Conservation (phyloP, 176 grass and related monocot species). For the Cymbopogon citratus region DNA sequence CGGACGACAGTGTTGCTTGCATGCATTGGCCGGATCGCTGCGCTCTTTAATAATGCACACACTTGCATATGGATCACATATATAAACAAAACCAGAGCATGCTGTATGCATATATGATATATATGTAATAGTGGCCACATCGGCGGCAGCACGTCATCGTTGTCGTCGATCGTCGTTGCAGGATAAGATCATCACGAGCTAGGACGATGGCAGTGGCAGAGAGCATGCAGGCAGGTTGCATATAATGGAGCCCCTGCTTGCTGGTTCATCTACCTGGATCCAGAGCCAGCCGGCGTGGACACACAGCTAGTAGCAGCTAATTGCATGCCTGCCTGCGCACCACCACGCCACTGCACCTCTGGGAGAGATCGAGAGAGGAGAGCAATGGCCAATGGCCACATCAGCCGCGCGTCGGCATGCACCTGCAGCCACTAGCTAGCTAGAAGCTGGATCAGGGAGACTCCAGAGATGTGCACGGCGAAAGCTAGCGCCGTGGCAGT, state of each 20-base stretch:
- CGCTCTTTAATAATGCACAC: not conserved
- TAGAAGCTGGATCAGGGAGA: not conserved
- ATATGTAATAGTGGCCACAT: slow-evolving; percentile 24
- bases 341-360: not conserved
- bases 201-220: not conserved
- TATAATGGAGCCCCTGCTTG: not conserved
- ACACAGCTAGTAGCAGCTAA: not conserved
- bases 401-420: slow-evolving; percentile 20
- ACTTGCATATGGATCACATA: not conserved
- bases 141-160: not conserved
- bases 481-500: not conserved
- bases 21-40: not conserved
- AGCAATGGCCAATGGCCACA: not conserved
- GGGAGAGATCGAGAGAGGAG: not conserved
- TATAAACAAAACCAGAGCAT: not conserved
- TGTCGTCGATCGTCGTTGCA: not conserved
- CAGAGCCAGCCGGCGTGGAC: not conserved
- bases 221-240: not conserved
- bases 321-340: not conserved
- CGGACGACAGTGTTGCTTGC: not conserved
- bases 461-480: not conserved
- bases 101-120: no score
- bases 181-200: slow-evolving; percentile 12
- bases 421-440: not conserved
- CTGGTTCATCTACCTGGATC: not conserved